These are phyloP conservation scores for Zostera marina DNA, from an alignment of 116 monocot genomes.

Conservation along the genomic window DNA sequence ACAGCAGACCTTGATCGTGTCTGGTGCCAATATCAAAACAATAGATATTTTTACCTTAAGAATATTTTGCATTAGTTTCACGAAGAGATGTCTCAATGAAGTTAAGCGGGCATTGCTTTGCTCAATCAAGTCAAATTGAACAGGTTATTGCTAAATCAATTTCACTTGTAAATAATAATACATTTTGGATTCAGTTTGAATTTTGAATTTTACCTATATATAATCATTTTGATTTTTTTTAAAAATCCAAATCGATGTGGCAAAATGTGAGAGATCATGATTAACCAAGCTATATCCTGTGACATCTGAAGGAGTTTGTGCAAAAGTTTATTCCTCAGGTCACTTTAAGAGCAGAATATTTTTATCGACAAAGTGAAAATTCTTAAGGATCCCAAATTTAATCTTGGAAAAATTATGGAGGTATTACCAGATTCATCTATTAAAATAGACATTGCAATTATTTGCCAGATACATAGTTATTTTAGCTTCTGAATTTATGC, in stretches of 20 bases:
- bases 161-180: too few relatives aligned
- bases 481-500: background rate
- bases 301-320: slow-evolving; percentile 78
- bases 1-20: slow-evolving; percentile 76
- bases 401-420: slow-evolving; percentile 91
- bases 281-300: slow-evolving; percentile 54
- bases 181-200: too few relatives aligned
- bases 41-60: slow-evolving; percentile 64
- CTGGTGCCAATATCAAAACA: slow-evolving; percentile 82
- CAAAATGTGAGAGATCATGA: slow-evolving; percentile 79
- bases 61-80: slow-evolving; percentile 77
- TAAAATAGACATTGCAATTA: background rate
- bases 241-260: slow-evolving; percentile 34
- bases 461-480: background rate
- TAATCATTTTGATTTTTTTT: background rate
- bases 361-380: slow-evolving; percentile 87
- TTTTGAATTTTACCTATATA: background rate
- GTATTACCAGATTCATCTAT: slow-evolving; percentile 10
- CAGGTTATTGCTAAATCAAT: slow-evolving; percentile 27
- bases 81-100: slow-evolving; percentile 61
- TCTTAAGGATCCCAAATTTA: slow-evolving; percentile 84
- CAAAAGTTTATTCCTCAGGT: slow-evolving; percentile 67
- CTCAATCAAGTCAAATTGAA: slow-evolving; percentile 67
- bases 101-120: slow-evolving; percentile 84
- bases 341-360: slow-evolving; percentile 79